Evolutionary conservation across 2,329 filamentous ascomycete genomes (phyloP), one percentile per base, ranked within the genome.

Genomic region (Ceratocystis colombiana): DNA sequence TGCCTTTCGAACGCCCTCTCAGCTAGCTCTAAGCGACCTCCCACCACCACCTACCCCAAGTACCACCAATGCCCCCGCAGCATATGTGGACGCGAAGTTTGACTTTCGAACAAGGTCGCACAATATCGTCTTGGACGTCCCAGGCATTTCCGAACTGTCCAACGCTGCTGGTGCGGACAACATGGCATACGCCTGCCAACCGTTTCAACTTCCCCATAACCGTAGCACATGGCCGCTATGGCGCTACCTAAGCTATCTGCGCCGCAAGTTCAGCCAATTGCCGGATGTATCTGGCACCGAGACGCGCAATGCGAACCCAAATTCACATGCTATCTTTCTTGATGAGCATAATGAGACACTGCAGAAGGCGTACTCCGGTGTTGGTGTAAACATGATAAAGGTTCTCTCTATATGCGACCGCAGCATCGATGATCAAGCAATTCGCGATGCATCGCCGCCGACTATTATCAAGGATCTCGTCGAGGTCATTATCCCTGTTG

Each of bases 221-320:
- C 46, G 65, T 20, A 30, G 41, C 8, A 44, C 46, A 5, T 67
- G 65, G 62, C 66, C 65, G 12, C 44, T 68, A 25, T 69, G 65
- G 65, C 48, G 67, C 6, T 66, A 66, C 45, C 66, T 68, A 5
- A 61, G 45, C 25, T 68, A 68, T n/a, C 55, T 69, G 5, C 59
- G 44, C 15, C 62, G 66, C 12, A 66, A 68, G 8, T 45, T 68
- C 45, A 44, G 55, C 2, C 64, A 59, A 30, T 45, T 62, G 44
- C 62, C 57, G 0, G 15, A 12, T 10, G 33, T 45, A 3, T 48
- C 46, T 3, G 22, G 15, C 2, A 10, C 28, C 3, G 4, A 8
- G 10, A 7, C 15, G 33, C 17, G 25, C 12, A 37, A 46, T 12
- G 10, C 20, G 20, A 15, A 33, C 28, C 1, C 55, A 50, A n/a